Evolutionary conservation across 768 basidiomycete species (phyloP), one percentile per base, ranked within the genome.

Genomic region (Boletales sp.): DNA sequence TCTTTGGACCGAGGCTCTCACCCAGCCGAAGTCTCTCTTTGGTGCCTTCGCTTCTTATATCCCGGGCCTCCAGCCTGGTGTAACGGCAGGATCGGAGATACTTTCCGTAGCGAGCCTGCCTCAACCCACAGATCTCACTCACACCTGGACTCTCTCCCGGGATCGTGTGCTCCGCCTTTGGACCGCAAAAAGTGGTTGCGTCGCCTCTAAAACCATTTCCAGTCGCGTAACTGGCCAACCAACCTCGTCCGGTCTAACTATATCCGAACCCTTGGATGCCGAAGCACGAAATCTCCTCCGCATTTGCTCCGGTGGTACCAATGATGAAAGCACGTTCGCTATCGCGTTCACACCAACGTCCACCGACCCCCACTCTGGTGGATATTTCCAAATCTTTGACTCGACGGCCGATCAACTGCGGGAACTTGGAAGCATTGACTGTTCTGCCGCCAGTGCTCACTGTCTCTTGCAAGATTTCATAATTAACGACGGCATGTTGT

Each of bases 111-210:
- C 88, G 7, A 83, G 82, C 39, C 78, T 84, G 65, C 81, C 86
- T 37, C 86, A 83, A 70, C 87, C 87, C 15, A 86, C 85, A 13
- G 87, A 88, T 62, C 74, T 87, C 49, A 79, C 76, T 33, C 76
- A 88, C 58, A 72, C 86, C 18, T 95, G 90, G 81, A 86, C 92
- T 2, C 76, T 98, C 37, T 93, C 94, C 9, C 78, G 92, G 48
- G 92, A 96, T 72, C 79, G 87, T 48, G 86, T 84, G 32, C 74
- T 98, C 37, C 80, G 92, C 35, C 73, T 89, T 38, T 97, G 94
- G 94, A 86, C 87, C 55, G 76, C 84, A 28, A 81, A 85, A 64
- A 74, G 81, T 48, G 84, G 84, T 39, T 86, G 89, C 62, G 76
- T 86, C n/a, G 78, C 83, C 30, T 79, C 80, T 31, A 84, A 79